phyloP scores from a whole-genome alignment of 805 yeast genomes.

The Starmerella vitae region DNA sequence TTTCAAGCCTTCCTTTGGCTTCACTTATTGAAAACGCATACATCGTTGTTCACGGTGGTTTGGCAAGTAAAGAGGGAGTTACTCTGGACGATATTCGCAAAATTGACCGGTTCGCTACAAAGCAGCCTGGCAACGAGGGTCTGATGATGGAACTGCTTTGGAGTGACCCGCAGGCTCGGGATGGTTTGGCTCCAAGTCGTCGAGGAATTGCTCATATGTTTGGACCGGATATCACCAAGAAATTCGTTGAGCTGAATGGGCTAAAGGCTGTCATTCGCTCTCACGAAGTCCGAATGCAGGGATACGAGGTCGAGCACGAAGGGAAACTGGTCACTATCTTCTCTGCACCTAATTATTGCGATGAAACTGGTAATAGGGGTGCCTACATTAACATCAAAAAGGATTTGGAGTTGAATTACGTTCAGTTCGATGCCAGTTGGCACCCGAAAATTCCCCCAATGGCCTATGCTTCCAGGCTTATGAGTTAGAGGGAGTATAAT shows the following conservation, averaged over 20 bases:
- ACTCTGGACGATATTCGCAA: conserved; percentile 61
- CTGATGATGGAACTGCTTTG: conserved; percentile 91
- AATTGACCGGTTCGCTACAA: conserved; percentile 44
- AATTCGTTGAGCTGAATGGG: conserved; percentile 58
- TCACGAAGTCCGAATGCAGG: conserved; percentile 89
- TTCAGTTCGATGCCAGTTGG: conserved; percentile 63
- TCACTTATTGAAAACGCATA: conserved; percentile 65
- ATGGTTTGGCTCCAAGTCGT: conserved; percentile 77
- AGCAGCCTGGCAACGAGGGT: conserved; percentile 84
- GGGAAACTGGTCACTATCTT: conserved; percentile 86
- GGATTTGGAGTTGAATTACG: conserved; percentile 38
- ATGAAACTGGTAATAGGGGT: conserved; percentile 78
- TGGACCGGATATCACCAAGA: conserved; percentile 85
- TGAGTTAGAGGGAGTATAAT: too few species aligned
- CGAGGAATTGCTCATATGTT: conserved; percentile 94
- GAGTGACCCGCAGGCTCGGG: conserved; percentile 82
- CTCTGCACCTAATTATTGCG: conserved; percentile 97
- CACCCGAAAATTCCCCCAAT: conserved; percentile 90
- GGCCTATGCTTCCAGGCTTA: conserved; percentile 54
- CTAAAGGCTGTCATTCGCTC: conserved; percentile 76
- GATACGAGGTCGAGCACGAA: conserved; percentile 76
- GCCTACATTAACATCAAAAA: conserved; percentile 65
- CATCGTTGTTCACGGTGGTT: conserved; percentile 90
- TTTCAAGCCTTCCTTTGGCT: conserved; percentile 75
- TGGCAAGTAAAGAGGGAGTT: conserved; percentile 53